A percentile compares a stretch with the other conserved stretches of the same genome.
These are phyloP conservation scores for Candida ficus DNA, from an alignment of 805 yeast genomes.

Conservation along the genomic window DNA sequence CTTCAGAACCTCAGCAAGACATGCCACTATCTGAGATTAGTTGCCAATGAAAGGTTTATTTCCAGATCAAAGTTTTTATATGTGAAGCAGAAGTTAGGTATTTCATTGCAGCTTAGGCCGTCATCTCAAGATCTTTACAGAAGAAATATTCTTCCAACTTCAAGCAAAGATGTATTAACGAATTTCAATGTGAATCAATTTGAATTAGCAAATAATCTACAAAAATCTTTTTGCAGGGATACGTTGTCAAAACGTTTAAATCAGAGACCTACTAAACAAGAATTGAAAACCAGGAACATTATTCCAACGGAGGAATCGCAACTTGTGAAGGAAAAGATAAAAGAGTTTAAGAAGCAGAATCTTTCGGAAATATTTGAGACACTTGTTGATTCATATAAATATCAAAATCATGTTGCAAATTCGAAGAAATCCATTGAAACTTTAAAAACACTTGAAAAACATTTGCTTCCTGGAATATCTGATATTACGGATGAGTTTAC, in stretches of 20 bases:
- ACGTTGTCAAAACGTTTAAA: conserved; percentile 16
- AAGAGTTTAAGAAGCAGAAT: conserved; percentile 12
- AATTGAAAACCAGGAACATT: conserved; percentile 18
- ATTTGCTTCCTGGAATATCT: not conserved
- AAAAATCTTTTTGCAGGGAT: conserved; percentile 17
- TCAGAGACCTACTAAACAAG: conserved; percentile 17
- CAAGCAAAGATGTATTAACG: not conserved
- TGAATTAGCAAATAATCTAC: conserved; percentile 4
- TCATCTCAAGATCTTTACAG: conserved; percentile 10
- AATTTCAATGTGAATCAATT: conserved; percentile 8
- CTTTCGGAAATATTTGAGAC: conserved; percentile 16
- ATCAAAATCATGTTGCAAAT: conserved; percentile 6
- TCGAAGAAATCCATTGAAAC: not conserved
- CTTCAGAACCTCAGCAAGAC: conserved; percentile 13
- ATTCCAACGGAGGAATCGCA: conserved; percentile 7
- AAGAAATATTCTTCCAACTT: conserved; percentile 16
- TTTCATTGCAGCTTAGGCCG: conserved; percentile 16
- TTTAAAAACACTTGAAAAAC: not conserved
- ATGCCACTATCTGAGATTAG: conserved; percentile 14
- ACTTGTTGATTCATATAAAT: conserved; percentile 13
- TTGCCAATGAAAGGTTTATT: conserved; percentile 20
- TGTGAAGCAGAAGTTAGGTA: conserved; percentile 17
- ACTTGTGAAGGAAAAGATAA: conserved; percentile 8
- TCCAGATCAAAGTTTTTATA: conserved; percentile 18
- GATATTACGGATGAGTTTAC: conserved; percentile 9